These are phyloP conservation scores for barrel medic (Medicago truncatula) DNA, from an alignment of 306 rosid genomes.

Conservation along the genomic window DNA sequence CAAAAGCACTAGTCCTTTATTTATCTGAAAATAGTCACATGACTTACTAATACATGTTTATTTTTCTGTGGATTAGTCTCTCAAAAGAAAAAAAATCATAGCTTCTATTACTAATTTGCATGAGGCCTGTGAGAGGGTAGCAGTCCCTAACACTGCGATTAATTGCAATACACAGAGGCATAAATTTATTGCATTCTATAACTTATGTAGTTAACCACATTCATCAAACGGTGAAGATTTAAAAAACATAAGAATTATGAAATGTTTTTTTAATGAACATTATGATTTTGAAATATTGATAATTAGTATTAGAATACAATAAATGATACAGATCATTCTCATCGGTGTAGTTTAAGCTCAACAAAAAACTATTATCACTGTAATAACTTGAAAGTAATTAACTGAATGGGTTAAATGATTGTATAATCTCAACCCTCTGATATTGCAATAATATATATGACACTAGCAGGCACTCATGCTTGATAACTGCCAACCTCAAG, in stretches of 20 bases:
- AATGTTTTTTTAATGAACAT: not conserved
- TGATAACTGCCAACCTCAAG: constrained; percentile 16
- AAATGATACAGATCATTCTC: not conserved
- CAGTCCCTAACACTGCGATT: not conserved
- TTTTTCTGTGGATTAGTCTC: constrained; percentile 8
- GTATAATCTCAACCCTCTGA: not conserved
- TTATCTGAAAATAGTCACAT: not conserved
- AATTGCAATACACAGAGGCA: not conserved
- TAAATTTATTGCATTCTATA: constrained; percentile 18
- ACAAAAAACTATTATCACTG: constrained; percentile 10
- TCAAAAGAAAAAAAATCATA: constrained; percentile 6
- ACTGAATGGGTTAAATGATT: not conserved
- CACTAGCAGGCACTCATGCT: not conserved
- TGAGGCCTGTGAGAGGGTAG: constrained; percentile 6
- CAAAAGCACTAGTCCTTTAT: not conserved
- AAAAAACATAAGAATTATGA: not conserved
- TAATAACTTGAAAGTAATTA: not conserved
- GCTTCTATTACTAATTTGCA: constrained; percentile 6
- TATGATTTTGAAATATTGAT: not conserved
- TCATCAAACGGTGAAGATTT: not conserved
- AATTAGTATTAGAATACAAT: constrained; percentile 4
- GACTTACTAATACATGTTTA: constrained; percentile 14
- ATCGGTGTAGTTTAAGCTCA: constrained; percentile 18
- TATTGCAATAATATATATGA: constrained; percentile 24
- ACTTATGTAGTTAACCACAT: not conserved